Base-by-base conservation (phyloP, 2,329 filamentous ascomycete species). In the Penicillium sp. region DNA sequence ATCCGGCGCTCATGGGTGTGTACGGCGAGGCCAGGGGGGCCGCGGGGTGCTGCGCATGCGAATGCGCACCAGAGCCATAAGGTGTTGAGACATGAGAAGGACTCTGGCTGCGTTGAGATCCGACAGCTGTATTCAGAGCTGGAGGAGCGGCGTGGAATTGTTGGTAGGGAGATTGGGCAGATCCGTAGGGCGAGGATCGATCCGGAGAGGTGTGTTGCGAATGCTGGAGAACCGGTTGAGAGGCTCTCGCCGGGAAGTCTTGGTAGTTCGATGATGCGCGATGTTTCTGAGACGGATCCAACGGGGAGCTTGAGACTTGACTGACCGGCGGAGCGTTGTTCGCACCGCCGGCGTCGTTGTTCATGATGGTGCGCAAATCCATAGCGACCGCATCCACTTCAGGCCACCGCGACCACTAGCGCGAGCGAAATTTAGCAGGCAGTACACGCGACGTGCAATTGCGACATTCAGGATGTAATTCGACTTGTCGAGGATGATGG, bases 361-460 rank as follows among this genome's bases (percentile, higher is more conserved):
- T 73, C 64, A 74, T 70, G 52, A 74, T 73, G 38, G 68, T 71
- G 57, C 69, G 67, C 56, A 74, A 65, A 60, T 74, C 71, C 71
- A 74, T 74, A 54, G 56, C 47, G 59, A 55, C 44, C 32, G 45
- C 42, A 40, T 39, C 38, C 35, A 45, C 44, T 44, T 39, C 42
- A 33, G 34, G 34, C 44, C 33, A 45, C 59, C 40, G 37, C 42
- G 33, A 44, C 42, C 47, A 45, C 44, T 46, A 38, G 39, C 44
- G 41, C 44, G 39, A 48, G 34, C 39, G 45, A 34, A 30, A 20
- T 31, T 51, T 45, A 52, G 47, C 27, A 29, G 42, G 22, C 32
- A 44, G 28, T 34, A 37, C 30, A 37, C 38, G 32, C 39, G 32
- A 47, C 41, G 26, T 23, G 22, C 39, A 39, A 45, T 49, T 35